Percentiles rank a stretch among this genome's conserved stretches.
phyloP scores from a whole-genome alignment of 2,329 filamentous ascomycete species.

The Ascochyta rabiei region DNA sequence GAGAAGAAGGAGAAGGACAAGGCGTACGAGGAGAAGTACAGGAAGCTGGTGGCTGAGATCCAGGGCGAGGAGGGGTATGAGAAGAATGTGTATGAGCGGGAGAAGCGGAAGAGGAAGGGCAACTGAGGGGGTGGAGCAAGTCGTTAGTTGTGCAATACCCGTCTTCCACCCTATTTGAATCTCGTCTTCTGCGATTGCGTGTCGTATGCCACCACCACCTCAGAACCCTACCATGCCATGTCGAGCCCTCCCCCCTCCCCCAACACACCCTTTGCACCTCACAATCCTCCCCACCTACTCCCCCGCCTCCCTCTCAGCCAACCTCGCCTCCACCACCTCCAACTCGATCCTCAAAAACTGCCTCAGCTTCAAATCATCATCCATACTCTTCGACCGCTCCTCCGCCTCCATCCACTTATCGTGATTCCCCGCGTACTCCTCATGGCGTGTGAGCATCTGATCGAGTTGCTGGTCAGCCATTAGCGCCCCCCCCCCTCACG shows the following conservation, averaged over 20 bases:
- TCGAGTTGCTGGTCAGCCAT: not conserved
- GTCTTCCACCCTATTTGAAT: no score
- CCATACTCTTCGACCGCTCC: not conserved
- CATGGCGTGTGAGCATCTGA: not conserved
- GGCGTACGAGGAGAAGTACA: slow-evolving; percentile 96
- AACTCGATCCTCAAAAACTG: not conserved
- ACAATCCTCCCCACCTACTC: not conserved
- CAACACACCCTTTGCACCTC: not conserved
- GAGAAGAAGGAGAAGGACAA: slow-evolving; percentile 93
- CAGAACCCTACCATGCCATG: not conserved
- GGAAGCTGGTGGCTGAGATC: slow-evolving; percentile 89
- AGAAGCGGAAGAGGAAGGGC: slow-evolving; percentile 74
- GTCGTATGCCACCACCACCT: not conserved
- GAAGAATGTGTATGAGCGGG: slow-evolving; percentile 85
- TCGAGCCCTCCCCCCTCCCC: no score
- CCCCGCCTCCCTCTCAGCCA: not conserved
- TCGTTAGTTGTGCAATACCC: no score
- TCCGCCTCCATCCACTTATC: not conserved
- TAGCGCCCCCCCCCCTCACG: not conserved
- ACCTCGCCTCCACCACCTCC: not conserved
- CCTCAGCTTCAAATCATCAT: slow-evolving; percentile 4
- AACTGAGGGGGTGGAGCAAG: not conserved
- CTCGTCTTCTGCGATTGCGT: not conserved
- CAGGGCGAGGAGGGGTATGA: slow-evolving; percentile 90
- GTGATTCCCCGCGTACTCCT: not conserved